Base-by-base conservation (phyloP, 208 protist species). In the Trypanosoma mega region DNA sequence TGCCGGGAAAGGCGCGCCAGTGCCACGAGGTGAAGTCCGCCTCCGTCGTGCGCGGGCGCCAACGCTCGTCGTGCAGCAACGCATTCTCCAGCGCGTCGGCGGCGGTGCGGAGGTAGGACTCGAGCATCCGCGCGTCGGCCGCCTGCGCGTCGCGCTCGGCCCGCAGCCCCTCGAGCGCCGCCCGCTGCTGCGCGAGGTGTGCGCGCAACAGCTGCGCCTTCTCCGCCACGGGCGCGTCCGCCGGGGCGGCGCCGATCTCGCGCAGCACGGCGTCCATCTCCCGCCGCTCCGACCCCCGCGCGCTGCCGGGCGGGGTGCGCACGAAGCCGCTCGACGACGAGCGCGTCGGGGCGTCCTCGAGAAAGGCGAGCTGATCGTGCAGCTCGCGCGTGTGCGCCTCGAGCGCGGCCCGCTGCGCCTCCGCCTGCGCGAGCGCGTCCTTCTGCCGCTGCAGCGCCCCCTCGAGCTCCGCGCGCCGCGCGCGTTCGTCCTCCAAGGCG, bases 41-140 rank as follows among this genome's bases (percentile, higher is more conserved):
- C 5, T 67, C 26, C 18, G 68, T 74, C 1, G 47, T 67, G 20
- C 52, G 58, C n/a, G 59, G 68, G 12, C 34, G 20, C 71, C 71
- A 77, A 3, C 71, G 71, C 45, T 77, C 71, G 30, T 77, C 71
- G 36, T 77, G 71, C 8, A 68, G 4, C 18, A 74, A 49, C 3
- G 68, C 59, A 36, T 66, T 51, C 41, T 74, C 68, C 46, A 74
- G 47, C 0, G 68, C 68, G 44, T 74, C 52, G 8, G 68, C 68
- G 21, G 68, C 68, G 2, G 59, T 63, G 37, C 61, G 58, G 3
- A 74, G 26, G 46, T 30, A 68, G 7, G 41, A 57, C 27, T 74
- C 68, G 26, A 74, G 50, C 65, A 72, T 72, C 20, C 58, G 54
- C 20, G 57, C 65, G 24, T 72, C 65, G 0, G 54, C 29, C 11